phyloP scores from a whole-genome alignment of 2,329 filamentous ascomycete genomes.

The Apiospora pterosperma region DNA sequence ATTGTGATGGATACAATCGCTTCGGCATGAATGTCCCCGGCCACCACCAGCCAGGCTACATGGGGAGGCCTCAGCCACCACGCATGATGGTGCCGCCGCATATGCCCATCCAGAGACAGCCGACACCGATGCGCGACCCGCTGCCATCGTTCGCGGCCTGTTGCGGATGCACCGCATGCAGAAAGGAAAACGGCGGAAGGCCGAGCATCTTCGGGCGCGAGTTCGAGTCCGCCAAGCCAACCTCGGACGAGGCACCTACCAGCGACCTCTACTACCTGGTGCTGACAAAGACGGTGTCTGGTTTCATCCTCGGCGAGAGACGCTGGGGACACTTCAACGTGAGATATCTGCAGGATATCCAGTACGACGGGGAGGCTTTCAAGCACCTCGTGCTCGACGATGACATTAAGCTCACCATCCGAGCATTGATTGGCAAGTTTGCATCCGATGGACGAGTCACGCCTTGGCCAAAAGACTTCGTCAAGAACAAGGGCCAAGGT shows the following conservation, averaged over 20 bases:
- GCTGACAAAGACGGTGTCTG: conserved; percentile 40
- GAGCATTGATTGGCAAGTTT: conserved; percentile 13
- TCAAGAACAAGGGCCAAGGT: conserved; percentile 26
- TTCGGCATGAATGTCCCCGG: conserved; percentile 26
- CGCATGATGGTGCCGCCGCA: background rate
- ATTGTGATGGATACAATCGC: conserved; percentile 37
- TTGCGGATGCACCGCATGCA: conserved; percentile 40
- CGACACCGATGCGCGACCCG: conserved; percentile 26
- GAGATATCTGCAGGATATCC: conserved; percentile 39
- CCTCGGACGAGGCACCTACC: conserved; percentile 30
- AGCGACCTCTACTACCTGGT: conserved; percentile 42
- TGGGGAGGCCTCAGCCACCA: background rate
- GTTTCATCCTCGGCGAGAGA: conserved; percentile 42
- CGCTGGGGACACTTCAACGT: conserved; percentile 45
- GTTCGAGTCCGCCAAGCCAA: conserved; percentile 39
- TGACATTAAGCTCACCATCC: conserved; percentile 48
- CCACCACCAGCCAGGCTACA: conserved; percentile 4
- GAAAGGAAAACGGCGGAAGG: conserved; percentile 13
- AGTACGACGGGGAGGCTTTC: conserved; percentile 48
- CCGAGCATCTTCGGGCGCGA: conserved; percentile 30
- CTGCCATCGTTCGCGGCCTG: conserved; percentile 37
- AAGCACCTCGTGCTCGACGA: conserved; percentile 44
- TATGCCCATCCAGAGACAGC: background rate
- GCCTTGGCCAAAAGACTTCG: conserved; percentile 33
- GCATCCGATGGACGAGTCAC: conserved; percentile 19